Evolutionary conservation across 129 eudicot genomes (phyloP).

Genomic region (Artemisia argyi): DNA sequence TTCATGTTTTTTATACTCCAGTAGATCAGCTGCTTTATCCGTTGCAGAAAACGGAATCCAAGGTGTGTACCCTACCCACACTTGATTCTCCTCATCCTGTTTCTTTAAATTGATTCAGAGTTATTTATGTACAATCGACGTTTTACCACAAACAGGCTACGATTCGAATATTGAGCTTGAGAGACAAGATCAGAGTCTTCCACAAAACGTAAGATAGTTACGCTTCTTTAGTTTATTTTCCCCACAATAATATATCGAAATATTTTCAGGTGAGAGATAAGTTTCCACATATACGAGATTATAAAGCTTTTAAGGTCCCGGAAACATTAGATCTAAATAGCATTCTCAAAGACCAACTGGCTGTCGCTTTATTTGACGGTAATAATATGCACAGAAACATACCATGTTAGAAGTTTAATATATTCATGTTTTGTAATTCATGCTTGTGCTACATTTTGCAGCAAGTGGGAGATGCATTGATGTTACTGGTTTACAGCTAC

Average conservation of each 20-base stretch:
- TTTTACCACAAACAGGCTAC: constrained; percentile 51
- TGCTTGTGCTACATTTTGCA: constrained; percentile 32
- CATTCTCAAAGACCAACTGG: constrained; percentile 72
- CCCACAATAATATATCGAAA: constrained; percentile 3
- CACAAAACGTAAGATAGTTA: constrained; percentile 47
- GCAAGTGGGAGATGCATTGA: constrained; percentile 61
- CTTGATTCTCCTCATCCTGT: constrained; percentile 5
- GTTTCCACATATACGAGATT: constrained; percentile 84
- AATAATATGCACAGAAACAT: constrained; percentile 28
- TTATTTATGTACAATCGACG: neutral
- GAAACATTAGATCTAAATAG: constrained; percentile 40
- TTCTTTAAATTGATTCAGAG: constrained; percentile 13
- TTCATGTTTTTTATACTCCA: constrained; percentile 66
- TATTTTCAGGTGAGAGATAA: constrained; percentile 62
- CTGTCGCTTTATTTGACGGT: constrained; percentile 70
- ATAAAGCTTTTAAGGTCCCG: constrained; percentile 57
- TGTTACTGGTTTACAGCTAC: constrained; percentile 84
- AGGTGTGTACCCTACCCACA: constrained; percentile 41
- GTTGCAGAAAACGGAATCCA: constrained; percentile 49
- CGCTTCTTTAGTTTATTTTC: neutral
- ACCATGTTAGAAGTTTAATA: neutral
- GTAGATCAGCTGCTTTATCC: constrained; percentile 60
- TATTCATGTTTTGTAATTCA: neutral
- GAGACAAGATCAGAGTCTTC: constrained; percentile 48
- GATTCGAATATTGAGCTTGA: constrained; percentile 63